Percentiles rank a stretch among this genome's conserved stretches.
Conservation (phyloP, 2,329 filamentous ascomycete genomes). For the Aspergillus ruber region DNA sequence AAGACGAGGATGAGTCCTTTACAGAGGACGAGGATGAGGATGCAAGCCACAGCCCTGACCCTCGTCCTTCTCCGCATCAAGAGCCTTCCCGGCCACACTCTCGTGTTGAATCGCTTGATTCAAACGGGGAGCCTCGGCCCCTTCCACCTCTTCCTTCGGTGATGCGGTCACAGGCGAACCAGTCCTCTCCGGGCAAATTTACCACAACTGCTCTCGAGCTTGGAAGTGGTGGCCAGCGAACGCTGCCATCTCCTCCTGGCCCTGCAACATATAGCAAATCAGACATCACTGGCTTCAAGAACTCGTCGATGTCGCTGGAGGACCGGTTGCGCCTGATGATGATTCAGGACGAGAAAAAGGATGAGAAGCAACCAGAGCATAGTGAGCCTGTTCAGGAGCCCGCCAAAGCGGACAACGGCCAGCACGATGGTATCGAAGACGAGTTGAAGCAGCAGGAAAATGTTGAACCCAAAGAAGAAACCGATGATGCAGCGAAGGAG, state of each 20-base stretch:
- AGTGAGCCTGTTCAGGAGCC: slow-evolving; percentile 1
- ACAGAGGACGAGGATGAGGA: slow-evolving; percentile 50
- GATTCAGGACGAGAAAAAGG: slow-evolving; percentile 56
- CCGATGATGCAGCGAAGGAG: slow-evolving; percentile 50
- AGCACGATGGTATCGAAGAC: slow-evolving; percentile 3
- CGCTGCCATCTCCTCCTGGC: slow-evolving; percentile 64
- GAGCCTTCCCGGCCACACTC: slow-evolving; percentile 36
- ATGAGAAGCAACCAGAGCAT: background rate
- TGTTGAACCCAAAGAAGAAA: slow-evolving; percentile 5
- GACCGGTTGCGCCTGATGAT: slow-evolving; percentile 85
- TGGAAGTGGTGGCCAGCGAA: slow-evolving; percentile 59
- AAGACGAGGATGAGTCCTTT: slow-evolving; percentile 59
- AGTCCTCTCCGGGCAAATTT: slow-evolving; percentile 56
- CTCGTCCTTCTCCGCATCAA: slow-evolving; percentile 43
- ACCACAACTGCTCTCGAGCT: slow-evolving; percentile 67
- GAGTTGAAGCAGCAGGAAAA: slow-evolving; percentile 23
- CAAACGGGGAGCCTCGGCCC: slow-evolving; percentile 74
- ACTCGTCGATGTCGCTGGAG: slow-evolving; percentile 73
- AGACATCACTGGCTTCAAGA: slow-evolving; percentile 70
- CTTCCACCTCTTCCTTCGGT: slow-evolving; percentile 72
- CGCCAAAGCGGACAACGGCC: background rate
- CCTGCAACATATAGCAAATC: slow-evolving; percentile 64
- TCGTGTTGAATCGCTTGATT: slow-evolving; percentile 67
- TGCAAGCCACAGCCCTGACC: slow-evolving; percentile 59
- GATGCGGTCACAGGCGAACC: slow-evolving; percentile 27